Evolutionary conservation across 2,329 filamentous ascomycete genomes (phyloP).

Genomic region (Fusarium robinianum): DNA sequence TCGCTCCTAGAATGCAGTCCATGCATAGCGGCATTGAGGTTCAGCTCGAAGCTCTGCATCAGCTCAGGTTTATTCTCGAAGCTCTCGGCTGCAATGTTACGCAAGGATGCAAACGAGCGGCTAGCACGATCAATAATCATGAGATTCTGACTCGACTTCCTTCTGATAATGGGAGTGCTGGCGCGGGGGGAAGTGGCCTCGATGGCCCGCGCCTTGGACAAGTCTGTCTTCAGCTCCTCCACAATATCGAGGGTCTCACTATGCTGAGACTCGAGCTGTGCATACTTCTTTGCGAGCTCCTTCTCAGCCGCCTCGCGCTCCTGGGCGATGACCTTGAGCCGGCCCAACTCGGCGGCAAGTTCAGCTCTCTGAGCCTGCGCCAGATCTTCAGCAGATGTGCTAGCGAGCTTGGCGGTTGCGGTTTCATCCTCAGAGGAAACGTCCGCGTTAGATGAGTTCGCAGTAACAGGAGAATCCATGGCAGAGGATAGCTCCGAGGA

Average conservation of each 20-base stretch:
- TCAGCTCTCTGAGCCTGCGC: slow-evolving; percentile 47
- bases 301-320: slow-evolving; percentile 79
- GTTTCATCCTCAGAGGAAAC: slow-evolving; percentile 46
- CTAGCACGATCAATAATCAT: slow-evolving; percentile 89
- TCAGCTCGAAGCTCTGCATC: slow-evolving; percentile 90
- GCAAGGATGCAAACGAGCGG: slow-evolving; percentile 84
- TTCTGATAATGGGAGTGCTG: slow-evolving; percentile 78
- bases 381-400: slow-evolving; percentile 45
- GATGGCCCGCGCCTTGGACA: slow-evolving; percentile 73
- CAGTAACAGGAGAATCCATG: slow-evolving; percentile 72
- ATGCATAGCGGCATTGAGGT: slow-evolving; percentile 89
- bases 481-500: slow-evolving; percentile 92
- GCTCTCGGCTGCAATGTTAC: slow-evolving; percentile 85
- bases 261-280: slow-evolving; percentile 81
- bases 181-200: slow-evolving; percentile 65
- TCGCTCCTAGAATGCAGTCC: slow-evolving; percentile 87
- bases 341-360: slow-evolving; percentile 69
- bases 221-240: slow-evolving; percentile 86
- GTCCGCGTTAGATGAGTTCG: slow-evolving; percentile 65
- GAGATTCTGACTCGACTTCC: slow-evolving; percentile 90
- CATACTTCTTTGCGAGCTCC: slow-evolving; percentile 76
- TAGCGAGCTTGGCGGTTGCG: slow-evolving; percentile 50
- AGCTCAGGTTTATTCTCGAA: slow-evolving; percentile 81
- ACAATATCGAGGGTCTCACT: slow-evolving; percentile 81
- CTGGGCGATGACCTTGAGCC: slow-evolving; percentile 68